Evolutionary conservation across 2,329 filamentous ascomycete species (phyloP).

Genomic region (Kalaharituber pfeilii): DNA sequence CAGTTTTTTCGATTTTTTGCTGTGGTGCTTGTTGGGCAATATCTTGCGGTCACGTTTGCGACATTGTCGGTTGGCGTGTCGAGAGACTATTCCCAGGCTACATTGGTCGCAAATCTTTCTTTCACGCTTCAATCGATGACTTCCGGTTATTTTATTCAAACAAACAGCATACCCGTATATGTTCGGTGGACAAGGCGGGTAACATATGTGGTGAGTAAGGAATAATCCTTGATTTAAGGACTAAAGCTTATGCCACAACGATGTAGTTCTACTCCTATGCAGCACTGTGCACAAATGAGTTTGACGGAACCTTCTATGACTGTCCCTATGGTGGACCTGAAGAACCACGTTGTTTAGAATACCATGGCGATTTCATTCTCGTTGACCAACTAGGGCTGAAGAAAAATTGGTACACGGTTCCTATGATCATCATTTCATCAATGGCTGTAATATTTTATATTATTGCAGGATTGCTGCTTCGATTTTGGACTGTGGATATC

Average conservation of each 20-base stretch:
- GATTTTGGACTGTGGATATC: slow-evolving; percentile 50
- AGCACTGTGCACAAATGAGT: slow-evolving; percentile 55
- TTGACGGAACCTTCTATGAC: slow-evolving; percentile 52
- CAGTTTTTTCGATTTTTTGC: slow-evolving; percentile 59
- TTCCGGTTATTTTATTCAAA: slow-evolving; percentile 61
- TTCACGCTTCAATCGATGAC: slow-evolving; percentile 59
- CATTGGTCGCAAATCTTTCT: slow-evolving; percentile 51
- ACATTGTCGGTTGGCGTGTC: slow-evolving; percentile 48
- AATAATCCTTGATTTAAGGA: not conserved
- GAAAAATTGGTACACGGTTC: slow-evolving; percentile 46
- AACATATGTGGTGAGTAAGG: slow-evolving; percentile 36
- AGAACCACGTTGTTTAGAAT: slow-evolving; percentile 49
- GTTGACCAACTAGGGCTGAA: slow-evolving; percentile 47
- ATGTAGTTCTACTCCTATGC: slow-evolving; percentile 51
- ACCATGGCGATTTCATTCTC: slow-evolving; percentile 53
- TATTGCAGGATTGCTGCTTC: slow-evolving; percentile 43
- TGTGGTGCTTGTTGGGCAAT: slow-evolving; percentile 51
- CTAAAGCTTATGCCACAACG: not conserved
- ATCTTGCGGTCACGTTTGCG: slow-evolving; percentile 55
- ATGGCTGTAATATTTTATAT: slow-evolving; percentile 48
- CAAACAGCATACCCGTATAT: slow-evolving; percentile 55
- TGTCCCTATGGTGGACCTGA: slow-evolving; percentile 45
- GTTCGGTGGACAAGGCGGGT: slow-evolving; percentile 61
- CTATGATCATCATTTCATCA: slow-evolving; percentile 44
- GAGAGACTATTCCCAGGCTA: slow-evolving; percentile 52